Evolutionary conservation across 768 basidiomycete species (phyloP).

Genomic region (Basidioascus undulatus): DNA sequence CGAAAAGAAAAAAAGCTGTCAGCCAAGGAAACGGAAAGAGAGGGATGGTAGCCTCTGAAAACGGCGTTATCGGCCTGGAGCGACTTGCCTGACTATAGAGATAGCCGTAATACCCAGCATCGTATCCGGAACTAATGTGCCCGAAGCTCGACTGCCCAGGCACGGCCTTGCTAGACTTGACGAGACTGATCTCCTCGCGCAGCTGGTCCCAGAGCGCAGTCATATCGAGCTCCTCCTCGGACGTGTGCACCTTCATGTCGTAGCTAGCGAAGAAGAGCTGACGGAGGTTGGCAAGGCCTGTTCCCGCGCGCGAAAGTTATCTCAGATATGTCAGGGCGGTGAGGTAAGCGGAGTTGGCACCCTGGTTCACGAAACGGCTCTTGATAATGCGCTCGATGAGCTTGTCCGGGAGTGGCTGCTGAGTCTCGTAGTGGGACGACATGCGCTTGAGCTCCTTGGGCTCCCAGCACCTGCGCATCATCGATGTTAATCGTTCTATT

Average conservation of each 20-base stretch:
- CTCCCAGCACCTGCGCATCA: constrained; percentile 54
- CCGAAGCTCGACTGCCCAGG: constrained; percentile 55
- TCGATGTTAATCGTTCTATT: no score
- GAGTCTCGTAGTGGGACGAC: constrained; percentile 57
- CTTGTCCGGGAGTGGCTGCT: constrained; percentile 42
- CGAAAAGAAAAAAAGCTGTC: constrained; percentile 16
- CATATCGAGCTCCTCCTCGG: constrained; percentile 36
- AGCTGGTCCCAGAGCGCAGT: constrained; percentile 57
- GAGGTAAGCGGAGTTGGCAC: neutral
- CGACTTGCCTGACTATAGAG: constrained; percentile 29
- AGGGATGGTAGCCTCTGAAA: no score
- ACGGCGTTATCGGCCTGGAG: no score
- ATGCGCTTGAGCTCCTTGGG: constrained; percentile 47
- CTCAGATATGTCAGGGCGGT: neutral
- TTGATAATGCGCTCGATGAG: constrained; percentile 58
- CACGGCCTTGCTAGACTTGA: constrained; percentile 30
- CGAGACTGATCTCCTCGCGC: constrained; percentile 41
- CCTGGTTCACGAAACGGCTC: constrained; percentile 25
- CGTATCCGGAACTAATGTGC: constrained; percentile 54
- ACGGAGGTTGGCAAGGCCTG: constrained; percentile 53
- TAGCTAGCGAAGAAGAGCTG: constrained; percentile 67
- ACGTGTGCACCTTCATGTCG: constrained; percentile 47
- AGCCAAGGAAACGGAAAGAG: neutral
- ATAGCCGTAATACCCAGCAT: constrained; percentile 23
- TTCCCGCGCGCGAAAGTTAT: neutral